Percentiles rank a stretch among this genome's conserved stretches.
These are phyloP conservation scores for Scolecobasidium constrictum DNA, from an alignment of 2,329 filamentous ascomycete genomes.

Conservation along the genomic window DNA sequence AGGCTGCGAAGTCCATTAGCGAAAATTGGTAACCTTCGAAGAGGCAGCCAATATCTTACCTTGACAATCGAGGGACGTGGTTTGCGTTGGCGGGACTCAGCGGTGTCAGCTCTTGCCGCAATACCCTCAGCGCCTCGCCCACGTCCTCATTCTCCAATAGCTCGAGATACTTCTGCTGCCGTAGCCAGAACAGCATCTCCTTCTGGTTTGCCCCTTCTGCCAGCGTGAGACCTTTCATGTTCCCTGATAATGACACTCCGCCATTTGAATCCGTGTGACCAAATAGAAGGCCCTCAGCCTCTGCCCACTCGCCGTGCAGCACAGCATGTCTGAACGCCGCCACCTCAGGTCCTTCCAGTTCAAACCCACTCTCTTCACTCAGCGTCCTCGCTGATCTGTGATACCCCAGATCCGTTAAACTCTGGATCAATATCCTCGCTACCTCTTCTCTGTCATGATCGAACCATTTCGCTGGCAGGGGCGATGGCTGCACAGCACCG, in stretches of 20 bases:
- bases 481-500: neutral
- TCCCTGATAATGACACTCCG: conserved; percentile 23
- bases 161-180: conserved; percentile 93
- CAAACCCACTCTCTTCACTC: conserved; percentile 71
- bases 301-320: conserved; percentile 66
- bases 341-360: conserved; percentile 77
- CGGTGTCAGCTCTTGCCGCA: conserved; percentile 79
- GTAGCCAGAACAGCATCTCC: conserved; percentile 76
- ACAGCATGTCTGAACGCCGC: conserved; percentile 77
- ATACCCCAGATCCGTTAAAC: conserved; percentile 81
- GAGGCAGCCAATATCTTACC: conserved; percentile 29
- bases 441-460: conserved; percentile 90
- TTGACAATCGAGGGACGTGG: conserved; percentile 72
- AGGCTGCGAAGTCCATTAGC: conserved; percentile 42
- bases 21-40: neutral
- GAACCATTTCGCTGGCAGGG: conserved; percentile 12
- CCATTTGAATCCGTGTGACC: conserved; percentile 38
- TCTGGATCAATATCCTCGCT: conserved; percentile 84
- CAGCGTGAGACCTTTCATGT: conserved; percentile 46
- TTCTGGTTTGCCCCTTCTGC: conserved; percentile 64
- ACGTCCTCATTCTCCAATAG: conserved; percentile 69
- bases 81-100: conserved; percentile 63
- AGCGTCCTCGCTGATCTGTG: conserved; percentile 62
- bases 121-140: conserved; percentile 63
- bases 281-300: conserved; percentile 74